Conservation (phyloP, 305 asterid genomes). For the Nicotiana rustica region DNA sequence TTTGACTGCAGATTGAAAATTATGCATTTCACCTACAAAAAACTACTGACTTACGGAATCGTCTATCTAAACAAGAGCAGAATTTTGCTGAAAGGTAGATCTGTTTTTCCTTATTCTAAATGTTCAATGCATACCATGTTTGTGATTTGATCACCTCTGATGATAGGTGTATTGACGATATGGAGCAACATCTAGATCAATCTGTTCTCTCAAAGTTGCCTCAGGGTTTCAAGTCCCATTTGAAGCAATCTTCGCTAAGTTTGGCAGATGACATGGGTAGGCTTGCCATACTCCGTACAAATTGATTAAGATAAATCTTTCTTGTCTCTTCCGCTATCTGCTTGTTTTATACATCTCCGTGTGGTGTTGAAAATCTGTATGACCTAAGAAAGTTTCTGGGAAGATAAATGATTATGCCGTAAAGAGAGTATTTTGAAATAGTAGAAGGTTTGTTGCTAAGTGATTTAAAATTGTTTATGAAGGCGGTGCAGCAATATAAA, state of each 20-base stretch:
- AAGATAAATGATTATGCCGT: neutral
- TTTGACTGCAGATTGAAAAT: slow-evolving; percentile 72
- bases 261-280: slow-evolving; percentile 95
- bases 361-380: neutral
- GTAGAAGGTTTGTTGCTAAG: neutral
- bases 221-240: slow-evolving; percentile 73
- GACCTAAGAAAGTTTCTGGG: neutral
- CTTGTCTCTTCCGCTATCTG: neutral
- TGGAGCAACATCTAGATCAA: slow-evolving; percentile 70
- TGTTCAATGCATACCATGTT: slow-evolving; percentile 10
- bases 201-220: slow-evolving; percentile 83
- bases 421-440: neutral
- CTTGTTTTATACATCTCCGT: neutral
- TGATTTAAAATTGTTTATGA: neutral
- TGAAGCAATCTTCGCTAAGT: slow-evolving; percentile 84
- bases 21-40: slow-evolving; percentile 69
- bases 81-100: slow-evolving; percentile 66
- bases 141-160: slow-evolving; percentile 27
- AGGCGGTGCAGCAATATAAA: neutral
- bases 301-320: neutral
- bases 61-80: slow-evolving; percentile 75
- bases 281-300: slow-evolving; percentile 30
- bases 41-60: slow-evolving; percentile 63
- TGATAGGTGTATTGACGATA: slow-evolving; percentile 66
- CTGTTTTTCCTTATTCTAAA: neutral